Base-by-base conservation (phyloP, 129 eudicot species). In the Daucus carota region DNA sequence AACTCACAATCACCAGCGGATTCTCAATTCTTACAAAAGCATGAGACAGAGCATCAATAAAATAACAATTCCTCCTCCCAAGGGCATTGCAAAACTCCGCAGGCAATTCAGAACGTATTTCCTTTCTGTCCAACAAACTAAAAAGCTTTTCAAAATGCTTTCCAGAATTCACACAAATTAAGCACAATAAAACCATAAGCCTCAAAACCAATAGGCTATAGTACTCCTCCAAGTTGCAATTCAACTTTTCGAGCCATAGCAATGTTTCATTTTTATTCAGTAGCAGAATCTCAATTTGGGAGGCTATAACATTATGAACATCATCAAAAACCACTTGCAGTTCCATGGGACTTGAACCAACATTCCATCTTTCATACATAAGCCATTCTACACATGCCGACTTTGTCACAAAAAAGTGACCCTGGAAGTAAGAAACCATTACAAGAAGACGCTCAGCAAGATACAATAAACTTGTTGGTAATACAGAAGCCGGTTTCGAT, bases 361-460 rank as follows among this genome's bases (percentile, higher is more conserved):
- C 70, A 26, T 60, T 57, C 63, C 85, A 65, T 11, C 78, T 83
- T 45, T 75, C 74, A 60, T 72, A 62, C n/a, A 65, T 29, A 6
- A 87, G 76, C 88, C 92, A 86, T 59, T 89, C 97, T 0, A 86
- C 84, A 69, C 83, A 85, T 0, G 96, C 81, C 12, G 96, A 87
- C 47, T 79, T 78, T 71, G 88, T 73, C 5, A 86, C 83, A 73
- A 84, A 82, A 44, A 83, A 78, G 67, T n/a, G 18, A 26, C 87
- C 86, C 2, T 24, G 68, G 17, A 47, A 72, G 73, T 72, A 76
- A 76, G 81, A 81, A 15, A 74, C 84, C 71, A 86, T 70, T 18
- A 92, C 63, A 44, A 87, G 33, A 72, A 92, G 85, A 1, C 87
- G 82, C 76, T 92, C 96, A 24, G 85, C 66, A 62, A 92, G 84